Evolutionary conservation across 495 filamentous ascomycete species (phyloP).

Genomic region (Aspergillus baeticus): DNA sequence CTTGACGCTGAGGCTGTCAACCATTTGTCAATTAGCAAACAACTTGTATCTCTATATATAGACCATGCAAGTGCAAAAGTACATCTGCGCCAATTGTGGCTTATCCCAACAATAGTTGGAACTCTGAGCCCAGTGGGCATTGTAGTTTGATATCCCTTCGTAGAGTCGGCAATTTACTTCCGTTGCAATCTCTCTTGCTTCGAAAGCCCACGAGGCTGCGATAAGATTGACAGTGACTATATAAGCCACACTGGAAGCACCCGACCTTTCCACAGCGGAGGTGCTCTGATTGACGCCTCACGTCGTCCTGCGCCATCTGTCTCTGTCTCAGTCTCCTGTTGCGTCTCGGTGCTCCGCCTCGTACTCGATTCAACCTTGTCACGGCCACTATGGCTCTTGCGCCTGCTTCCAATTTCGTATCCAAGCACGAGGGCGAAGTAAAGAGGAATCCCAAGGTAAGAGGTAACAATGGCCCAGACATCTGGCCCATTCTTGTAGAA

Average conservation of each 20-base stretch:
- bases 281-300: background rate
- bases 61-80: background rate
- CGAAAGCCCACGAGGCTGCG: background rate
- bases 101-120: no score
- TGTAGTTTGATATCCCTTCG: no score
- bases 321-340: background rate
- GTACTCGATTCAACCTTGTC: background rate
- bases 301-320: background rate
- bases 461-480: slow-evolving; percentile 69
- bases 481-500: slow-evolving; percentile 46
- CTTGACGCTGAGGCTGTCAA: slow-evolving; percentile 10
- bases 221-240: background rate
- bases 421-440: slow-evolving; percentile 68
- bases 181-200: background rate
- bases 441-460: slow-evolving; percentile 75
- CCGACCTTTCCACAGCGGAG: background rate
- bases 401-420: slow-evolving; percentile 58
- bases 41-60: background rate
- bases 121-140: no score
- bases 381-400: slow-evolving; percentile 18
- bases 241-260: slow-evolving; percentile 8
- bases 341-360: background rate
- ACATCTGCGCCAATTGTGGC: no score
- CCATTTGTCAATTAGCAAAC: background rate
- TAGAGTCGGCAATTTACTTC: no score